Evolutionary conservation across 768 basidiomycete species (phyloP), one percentile per base, ranked within the genome.

Genomic region (Tylopilus vinaceipallidus): DNA sequence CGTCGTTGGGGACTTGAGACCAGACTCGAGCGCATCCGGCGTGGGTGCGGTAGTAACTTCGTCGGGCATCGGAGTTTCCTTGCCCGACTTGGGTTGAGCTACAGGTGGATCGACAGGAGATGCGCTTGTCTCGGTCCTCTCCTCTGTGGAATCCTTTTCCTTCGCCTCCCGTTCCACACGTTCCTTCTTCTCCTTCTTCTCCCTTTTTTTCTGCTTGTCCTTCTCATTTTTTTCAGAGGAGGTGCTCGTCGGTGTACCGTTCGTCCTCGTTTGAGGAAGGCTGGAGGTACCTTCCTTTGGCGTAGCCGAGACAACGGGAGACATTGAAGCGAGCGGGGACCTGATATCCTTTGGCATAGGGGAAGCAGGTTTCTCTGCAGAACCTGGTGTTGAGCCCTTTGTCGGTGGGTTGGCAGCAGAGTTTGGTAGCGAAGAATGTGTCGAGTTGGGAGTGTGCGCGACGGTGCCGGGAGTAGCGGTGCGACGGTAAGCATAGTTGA

Each of bases 401-500:
- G 69, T 59, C 27, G 71, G 68, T 54, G 58, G 56, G 47, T 68
- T 71, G 32, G 67, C 62, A 2, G 65, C 35, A 52, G 68, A 34
- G 73, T 64, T 70, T 14, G 66, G 82, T 17, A 85, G 72, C 5
- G 78, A 68, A 13, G 81, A 77, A 1, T 76, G 74, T 6, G 76
- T 67, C 6, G 84, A 79, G 59, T 73, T 80, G 4, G 86, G 83
- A 0, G 84, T 87, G 17, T 79, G 76, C 2, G 72, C 72, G 10
- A 75, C 69, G 19, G 83, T 76, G 7, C 71, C 70, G 3, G 76
- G 71, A 3, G 71, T 80, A 27, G 84, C 80, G 5, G 83, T 83
- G 47, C 88, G 84, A 51, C 94, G 85, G 68, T 95, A 95, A 2
- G 91, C 91, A 57, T 93, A 99, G 72, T 98, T 97, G 76, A 98